Evolutionary conservation across 1,284 basidiomycete species (phyloP).

Genomic region (Spongispora temasekensis): DNA sequence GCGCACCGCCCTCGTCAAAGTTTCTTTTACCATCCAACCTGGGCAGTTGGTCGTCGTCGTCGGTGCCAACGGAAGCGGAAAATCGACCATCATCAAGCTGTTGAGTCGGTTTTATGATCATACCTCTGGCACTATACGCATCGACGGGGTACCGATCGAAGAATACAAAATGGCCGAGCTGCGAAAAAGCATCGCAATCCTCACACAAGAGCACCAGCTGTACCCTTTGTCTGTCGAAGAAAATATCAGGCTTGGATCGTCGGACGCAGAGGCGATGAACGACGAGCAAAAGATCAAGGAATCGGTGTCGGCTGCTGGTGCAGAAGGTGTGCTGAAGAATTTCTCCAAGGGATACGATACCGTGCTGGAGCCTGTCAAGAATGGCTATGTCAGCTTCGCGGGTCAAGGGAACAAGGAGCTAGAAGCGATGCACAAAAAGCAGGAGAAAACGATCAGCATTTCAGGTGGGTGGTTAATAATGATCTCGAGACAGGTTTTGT

Average conservation of each 20-base stretch:
- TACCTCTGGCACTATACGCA: slow-evolving; percentile 55
- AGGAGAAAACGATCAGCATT: slow-evolving; percentile 39
- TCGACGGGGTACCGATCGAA: slow-evolving; percentile 55
- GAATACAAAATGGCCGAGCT: slow-evolving; percentile 68
- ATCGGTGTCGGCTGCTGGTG: slow-evolving; percentile 43
- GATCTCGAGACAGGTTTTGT: too few relatives aligned
- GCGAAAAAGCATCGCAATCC: slow-evolving; percentile 79
- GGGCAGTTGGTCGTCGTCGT: slow-evolving; percentile 64
- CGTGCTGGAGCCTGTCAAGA: slow-evolving; percentile 36
- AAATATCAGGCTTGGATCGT: slow-evolving; percentile 66
- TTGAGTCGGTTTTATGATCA: slow-evolving; percentile 88
- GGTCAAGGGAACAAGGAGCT: slow-evolving; percentile 38
- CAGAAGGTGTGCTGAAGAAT: slow-evolving; percentile 33
- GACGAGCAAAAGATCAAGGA: slow-evolving; percentile 28
- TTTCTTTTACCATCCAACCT: slow-evolving; percentile 46
- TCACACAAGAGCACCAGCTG: slow-evolving; percentile 81
- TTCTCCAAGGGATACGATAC: slow-evolving; percentile 24
- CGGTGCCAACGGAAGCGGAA: slow-evolving; percentile 85
- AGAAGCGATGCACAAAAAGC: slow-evolving; percentile 33
- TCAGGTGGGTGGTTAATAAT: slow-evolving; percentile 24
- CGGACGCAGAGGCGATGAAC: slow-evolving; percentile 24
- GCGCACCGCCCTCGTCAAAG: slow-evolving; percentile 38
- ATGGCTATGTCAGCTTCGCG: slow-evolving; percentile 28
- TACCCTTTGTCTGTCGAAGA: slow-evolving; percentile 85
- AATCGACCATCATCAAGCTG: slow-evolving; percentile 82